These are phyloP conservation scores for Chaetomiaceae sp. DNA, from an alignment of 2,329 filamentous ascomycete species.

Conservation along the genomic window DNA sequence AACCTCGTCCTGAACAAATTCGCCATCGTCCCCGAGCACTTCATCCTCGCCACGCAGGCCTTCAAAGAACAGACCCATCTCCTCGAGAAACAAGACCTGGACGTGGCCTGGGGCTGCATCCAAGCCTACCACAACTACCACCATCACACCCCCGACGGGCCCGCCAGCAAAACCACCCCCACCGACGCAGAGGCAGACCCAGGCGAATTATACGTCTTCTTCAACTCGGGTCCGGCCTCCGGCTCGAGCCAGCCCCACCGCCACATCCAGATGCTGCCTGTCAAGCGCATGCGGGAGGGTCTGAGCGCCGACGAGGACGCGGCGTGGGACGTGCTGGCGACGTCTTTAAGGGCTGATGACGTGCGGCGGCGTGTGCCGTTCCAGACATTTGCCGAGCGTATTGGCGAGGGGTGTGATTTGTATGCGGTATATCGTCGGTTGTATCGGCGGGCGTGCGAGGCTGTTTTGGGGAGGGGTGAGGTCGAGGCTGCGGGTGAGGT, in stretches of 20 bases:
- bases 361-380: conserved; percentile 37
- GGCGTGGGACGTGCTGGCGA: conserved; percentile 48
- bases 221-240: conserved; percentile 64
- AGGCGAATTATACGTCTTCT: conserved; percentile 57
- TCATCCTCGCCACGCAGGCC: conserved; percentile 62
- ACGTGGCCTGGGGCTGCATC: conserved; percentile 57
- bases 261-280: conserved; percentile 66
- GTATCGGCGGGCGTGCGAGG: conserved; percentile 42
- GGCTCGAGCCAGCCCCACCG: conserved; percentile 68
- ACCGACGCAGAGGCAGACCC: too few species aligned
- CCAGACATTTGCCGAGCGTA: conserved; percentile 37
- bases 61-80: conserved; percentile 62
- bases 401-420: conserved; percentile 31
- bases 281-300: conserved; percentile 57
- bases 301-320: conserved; percentile 29
- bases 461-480: conserved; percentile 27
- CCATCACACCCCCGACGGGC: neutral
- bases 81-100: conserved; percentile 57
- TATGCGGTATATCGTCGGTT: conserved; percentile 42
- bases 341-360: conserved; percentile 29
- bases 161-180: neutral
- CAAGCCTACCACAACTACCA: conserved; percentile 43
- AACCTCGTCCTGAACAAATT: conserved; percentile 71
- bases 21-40: conserved; percentile 64
- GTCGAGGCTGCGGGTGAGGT: neutral